phyloP scores from a whole-genome alignment of 352 stramenopile genomes.

The Pelagophyceae sp. region DNA sequence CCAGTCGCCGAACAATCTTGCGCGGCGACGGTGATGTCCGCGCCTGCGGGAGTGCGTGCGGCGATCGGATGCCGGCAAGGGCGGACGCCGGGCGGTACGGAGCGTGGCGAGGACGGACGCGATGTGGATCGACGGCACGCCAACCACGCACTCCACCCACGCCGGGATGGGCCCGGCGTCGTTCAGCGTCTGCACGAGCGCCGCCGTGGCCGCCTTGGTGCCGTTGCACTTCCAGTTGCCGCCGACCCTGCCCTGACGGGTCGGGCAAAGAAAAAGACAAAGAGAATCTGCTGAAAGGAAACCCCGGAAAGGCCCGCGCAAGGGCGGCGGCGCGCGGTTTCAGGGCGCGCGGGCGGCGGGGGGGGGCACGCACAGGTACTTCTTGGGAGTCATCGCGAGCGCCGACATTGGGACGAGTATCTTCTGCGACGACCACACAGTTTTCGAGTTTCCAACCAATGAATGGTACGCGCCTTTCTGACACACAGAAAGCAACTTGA shows the following conservation, averaged over 20 bases:
- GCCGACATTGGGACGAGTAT: too few relatives aligned
- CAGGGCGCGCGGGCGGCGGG: too few relatives aligned
- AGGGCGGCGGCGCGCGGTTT: too few relatives aligned
- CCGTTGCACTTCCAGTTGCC: conserved; percentile 99
- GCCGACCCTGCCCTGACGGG: conserved; percentile 55
- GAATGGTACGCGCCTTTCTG: too few relatives aligned
- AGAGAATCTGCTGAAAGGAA: too few relatives aligned
- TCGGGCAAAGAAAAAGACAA: background rate
- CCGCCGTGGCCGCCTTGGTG: conserved; percentile 55
- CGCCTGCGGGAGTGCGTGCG: conserved; percentile 1
- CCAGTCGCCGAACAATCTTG: conserved; percentile 89
- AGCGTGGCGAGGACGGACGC: conserved; percentile 52
- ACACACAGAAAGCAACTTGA: too few relatives aligned
- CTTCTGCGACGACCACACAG: too few relatives aligned
- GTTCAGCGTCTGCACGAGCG: conserved; percentile 60
- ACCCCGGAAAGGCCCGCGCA: too few relatives aligned
- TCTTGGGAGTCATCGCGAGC: too few relatives aligned
- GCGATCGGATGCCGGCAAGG: conserved; percentile 16
- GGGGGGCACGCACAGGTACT: background rate
- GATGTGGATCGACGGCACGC: conserved; percentile 84
- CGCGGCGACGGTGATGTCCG: conserved; percentile 53
- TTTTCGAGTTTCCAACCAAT: too few relatives aligned
- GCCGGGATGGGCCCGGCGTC: conserved; percentile 45
- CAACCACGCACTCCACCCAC: conserved; percentile 90
- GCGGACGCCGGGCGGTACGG: conserved; percentile 24